Evolutionary conservation across 2,329 filamentous ascomycete species (phyloP), one percentile per base, ranked within the genome.

Genomic region (Biscogniauxia marginata): DNA sequence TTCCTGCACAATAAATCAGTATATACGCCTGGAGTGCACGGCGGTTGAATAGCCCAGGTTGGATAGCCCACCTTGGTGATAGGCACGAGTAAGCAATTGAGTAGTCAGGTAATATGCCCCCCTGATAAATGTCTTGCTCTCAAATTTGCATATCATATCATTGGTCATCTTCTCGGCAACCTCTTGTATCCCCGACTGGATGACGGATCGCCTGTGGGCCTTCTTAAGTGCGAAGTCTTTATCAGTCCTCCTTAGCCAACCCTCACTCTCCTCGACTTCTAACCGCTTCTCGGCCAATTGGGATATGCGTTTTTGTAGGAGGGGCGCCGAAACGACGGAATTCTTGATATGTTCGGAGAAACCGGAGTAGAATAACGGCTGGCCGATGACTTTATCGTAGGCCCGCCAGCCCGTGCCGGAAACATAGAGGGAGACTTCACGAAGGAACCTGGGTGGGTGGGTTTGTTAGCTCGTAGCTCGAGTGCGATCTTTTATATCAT

Each of bases 81-180:
- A 99, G 5, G 95, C 93, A 58, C 95, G 80, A 4, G 93, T 96
- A 59, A 98, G 79, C 48, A 98, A 80, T 74, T 98, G 93, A 1
- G 93, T 96, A 49, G 80, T 81, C 43, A 96, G 70, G 71, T 97
- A 99, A 71, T 98, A 98, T 48, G 95, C 93, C 21, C 91, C 86
- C 49, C 95, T 81, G 64, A 99, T 96, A 69, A 98, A 98, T 2
- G 84, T 79, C 71, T 93, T 96, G 79, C 89, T 96, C 74, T 99
- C 95, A 82, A 98, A 93, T 75, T 99, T 99, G 83, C 93, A 98
- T 60, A 99, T 97, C 95, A 99, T 98, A 61, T 88, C 85, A 69
- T 96, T 91, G 21, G 92, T 91, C 83, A 95, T 87, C 63, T 88
- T 87, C 61, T 95, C 91, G 3, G 91, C 89, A 4, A 97, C 87